Conservation (phyloP, 768 basidiomycete genomes). For the Psilocybe cubensis region DNA sequence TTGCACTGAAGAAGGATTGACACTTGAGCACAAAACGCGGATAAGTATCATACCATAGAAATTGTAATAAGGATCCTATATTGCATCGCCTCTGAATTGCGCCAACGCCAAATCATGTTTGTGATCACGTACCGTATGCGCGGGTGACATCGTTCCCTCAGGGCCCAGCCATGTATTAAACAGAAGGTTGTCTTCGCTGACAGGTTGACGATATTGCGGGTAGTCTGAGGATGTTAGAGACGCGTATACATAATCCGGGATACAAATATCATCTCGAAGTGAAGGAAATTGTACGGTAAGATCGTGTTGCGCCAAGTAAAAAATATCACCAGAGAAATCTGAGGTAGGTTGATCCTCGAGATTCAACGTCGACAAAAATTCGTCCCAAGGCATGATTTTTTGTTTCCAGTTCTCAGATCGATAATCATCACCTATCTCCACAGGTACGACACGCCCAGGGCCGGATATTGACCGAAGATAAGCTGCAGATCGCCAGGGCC, state of each 20-base stretch:
- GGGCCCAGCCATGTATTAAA: constrained; percentile 88
- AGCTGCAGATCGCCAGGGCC: constrained; percentile 67
- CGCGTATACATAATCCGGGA: constrained; percentile 92
- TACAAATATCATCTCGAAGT: constrained; percentile 70
- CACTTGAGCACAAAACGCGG: constrained; percentile 9
- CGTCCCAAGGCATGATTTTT: constrained; percentile 74
- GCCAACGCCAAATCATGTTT: constrained; percentile 4
- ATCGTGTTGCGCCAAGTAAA: constrained; percentile 93
- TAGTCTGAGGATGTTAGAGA: constrained; percentile 48
- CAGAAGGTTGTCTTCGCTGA: constrained; percentile 64
- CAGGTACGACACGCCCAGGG: constrained; percentile 82
- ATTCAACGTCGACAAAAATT: constrained; percentile 60
- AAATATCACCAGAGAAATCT: constrained; percentile 26
- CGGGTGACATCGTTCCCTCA: constrained; percentile 78
- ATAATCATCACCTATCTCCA: constrained; percentile 90
- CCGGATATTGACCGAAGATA: constrained; percentile 80
- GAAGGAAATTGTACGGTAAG: constrained; percentile 84
- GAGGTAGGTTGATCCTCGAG: constrained; percentile 31
- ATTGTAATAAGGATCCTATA: constrained; percentile 92
- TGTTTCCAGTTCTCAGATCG: constrained; percentile 83
- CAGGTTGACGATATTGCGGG: constrained; percentile 64
- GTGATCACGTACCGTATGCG: constrained; percentile 68
- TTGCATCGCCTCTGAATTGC: constrained; percentile 3
- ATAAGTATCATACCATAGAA: constrained; percentile 65
- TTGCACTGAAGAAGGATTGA: constrained; percentile 59